A percentile compares a stretch with the other conserved stretches of the same genome.
Evolutionary conservation across 179 eudicot species (phyloP).

Genomic region (Camellia oleifera): DNA sequence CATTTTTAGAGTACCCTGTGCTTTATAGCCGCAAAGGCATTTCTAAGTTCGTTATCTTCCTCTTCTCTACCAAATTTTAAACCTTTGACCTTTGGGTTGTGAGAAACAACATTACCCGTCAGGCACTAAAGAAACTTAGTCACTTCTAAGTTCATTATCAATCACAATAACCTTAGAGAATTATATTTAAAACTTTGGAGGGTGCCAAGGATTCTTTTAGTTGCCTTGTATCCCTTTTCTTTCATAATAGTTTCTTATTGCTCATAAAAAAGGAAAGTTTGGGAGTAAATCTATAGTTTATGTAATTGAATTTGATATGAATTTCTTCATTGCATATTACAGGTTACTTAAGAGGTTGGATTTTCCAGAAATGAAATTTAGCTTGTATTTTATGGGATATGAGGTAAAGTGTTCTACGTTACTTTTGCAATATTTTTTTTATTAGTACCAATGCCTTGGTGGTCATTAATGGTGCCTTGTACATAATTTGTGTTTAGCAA

Average conservation of each 20-base stretch:
- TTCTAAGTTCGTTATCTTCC: no score
- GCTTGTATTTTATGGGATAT: slow-evolving; percentile 88
- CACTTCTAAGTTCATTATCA: no score
- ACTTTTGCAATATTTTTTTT: background rate
- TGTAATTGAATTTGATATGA: slow-evolving; percentile 2
- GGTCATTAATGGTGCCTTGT: background rate
- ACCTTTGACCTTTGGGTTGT: no score
- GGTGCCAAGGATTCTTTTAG: no score
- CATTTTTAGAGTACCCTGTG: no score
- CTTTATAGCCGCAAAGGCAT: no score
- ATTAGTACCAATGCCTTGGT: background rate
- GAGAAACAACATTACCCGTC: no score
- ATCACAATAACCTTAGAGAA: background rate
- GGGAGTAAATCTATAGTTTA: background rate
- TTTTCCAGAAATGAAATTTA: slow-evolving; percentile 87
- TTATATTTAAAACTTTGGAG: no score
- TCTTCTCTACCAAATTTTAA: no score
- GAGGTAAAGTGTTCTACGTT: slow-evolving; percentile 45
- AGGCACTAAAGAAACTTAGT: no score
- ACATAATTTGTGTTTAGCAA: background rate
- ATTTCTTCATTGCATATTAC: slow-evolving; percentile 11
- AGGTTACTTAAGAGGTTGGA: slow-evolving; percentile 94
- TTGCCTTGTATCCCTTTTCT: no score
- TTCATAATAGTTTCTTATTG: no score
- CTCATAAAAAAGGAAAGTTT: background rate